Evolutionary conservation across 75 land plant species (phyloP), one percentile per base, ranked within the genome.

Genomic region (Pinus albicaulis): DNA sequence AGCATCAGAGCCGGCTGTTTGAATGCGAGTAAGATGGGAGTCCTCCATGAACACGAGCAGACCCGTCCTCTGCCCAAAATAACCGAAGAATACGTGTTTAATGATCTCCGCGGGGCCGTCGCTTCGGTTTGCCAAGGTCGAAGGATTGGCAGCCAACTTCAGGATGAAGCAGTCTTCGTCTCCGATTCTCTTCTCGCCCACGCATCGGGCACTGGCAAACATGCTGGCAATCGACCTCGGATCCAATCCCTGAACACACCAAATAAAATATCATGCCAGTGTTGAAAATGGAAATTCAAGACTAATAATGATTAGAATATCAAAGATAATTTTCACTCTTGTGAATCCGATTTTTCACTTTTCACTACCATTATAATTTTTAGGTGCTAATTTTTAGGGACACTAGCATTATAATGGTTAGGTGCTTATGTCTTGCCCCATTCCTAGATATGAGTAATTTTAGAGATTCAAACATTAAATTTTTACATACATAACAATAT

Each of bases 21-120:
- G 80, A 2, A 90, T 86, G 28, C 92, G 79, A 5, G 88, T 92
- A 4, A 89, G 84, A 69, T 88, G 88, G 4, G 92, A 87, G 86
- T 92, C 94, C 74, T 89, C 92, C 61, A 92, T 55, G 86, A 79
- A 78, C 3, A 92, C 80, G 3, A 92, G 86, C 8, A 92, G 92
- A 12, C 94, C 94, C 15, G 82, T 92, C 76, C 82, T 80, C 72
- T 92, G 92, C 78, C 92, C 88, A 78, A 92, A 92, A 76, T 90
- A 92, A 13, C 94, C 92, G 53, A 74, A 84, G 20, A 92, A 56
- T 6, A 80, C 87, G 56, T 92, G 94, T 53, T 90, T 31, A 31
- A 92, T 87, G 55, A 89, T 82, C 74, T 92, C 92, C 5, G 92
- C 88, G 1, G 84, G 81, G 6, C 88, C 89, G 7, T 89, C 92